Evolutionary conservation across 306 rosid species (phyloP).

Genomic region (Fragaria nilgerrensis): DNA sequence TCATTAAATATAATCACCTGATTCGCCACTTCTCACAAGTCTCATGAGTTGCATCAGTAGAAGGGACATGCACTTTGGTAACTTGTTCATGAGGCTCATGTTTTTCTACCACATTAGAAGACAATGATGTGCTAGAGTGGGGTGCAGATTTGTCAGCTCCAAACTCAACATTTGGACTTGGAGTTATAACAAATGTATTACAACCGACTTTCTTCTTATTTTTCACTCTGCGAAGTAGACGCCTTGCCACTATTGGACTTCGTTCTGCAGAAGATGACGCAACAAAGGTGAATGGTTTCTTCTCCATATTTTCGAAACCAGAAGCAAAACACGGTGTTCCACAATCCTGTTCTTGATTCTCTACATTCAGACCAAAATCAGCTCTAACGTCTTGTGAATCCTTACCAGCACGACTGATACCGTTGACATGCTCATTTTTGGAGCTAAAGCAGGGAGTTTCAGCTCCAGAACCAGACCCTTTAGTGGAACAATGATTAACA

Average conservation of each 20-base stretch:
- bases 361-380: slow-evolving; percentile 34
- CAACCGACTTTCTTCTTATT: slow-evolving; percentile 45
- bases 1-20: slow-evolving; percentile 44
- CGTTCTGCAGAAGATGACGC: slow-evolving; percentile 44
- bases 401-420: slow-evolving; percentile 25
- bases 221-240: slow-evolving; percentile 50
- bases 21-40: slow-evolving; percentile 76
- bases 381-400: slow-evolving; percentile 34
- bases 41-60: slow-evolving; percentile 42
- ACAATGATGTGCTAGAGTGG: slow-evolving; percentile 33
- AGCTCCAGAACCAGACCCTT: slow-evolving; percentile 36
- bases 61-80: slow-evolving; percentile 34
- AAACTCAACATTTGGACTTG: slow-evolving; percentile 42
- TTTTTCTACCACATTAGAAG: slow-evolving; percentile 28
- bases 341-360: slow-evolving; percentile 34
- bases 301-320: slow-evolving; percentile 37
- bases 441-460: slow-evolving; percentile 34
- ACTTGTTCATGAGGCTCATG: slow-evolving; percentile 38
- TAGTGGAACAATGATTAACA: slow-evolving; percentile 18
- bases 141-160: slow-evolving; percentile 45
- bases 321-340: slow-evolving; percentile 25
- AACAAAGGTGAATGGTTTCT: slow-evolving; percentile 56
- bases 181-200: slow-evolving; percentile 39
- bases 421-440: slow-evolving; percentile 34
- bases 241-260: slow-evolving; percentile 36